phyloP scores from a whole-genome alignment of 176 grass and related monocot species.

The Poa pratensis region DNA sequence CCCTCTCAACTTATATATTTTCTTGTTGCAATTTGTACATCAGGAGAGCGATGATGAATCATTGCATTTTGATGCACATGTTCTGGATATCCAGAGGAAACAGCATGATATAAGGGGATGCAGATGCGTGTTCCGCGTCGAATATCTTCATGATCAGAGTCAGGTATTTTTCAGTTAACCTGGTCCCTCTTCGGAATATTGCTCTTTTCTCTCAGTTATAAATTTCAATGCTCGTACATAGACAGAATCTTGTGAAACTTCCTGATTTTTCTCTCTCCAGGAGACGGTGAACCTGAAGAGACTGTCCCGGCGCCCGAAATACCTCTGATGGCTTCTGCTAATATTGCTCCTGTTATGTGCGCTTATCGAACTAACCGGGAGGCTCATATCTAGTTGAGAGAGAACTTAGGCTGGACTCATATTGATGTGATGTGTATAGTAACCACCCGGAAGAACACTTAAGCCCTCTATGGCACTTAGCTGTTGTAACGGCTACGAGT shows the following conservation, averaged over 20 bases:
- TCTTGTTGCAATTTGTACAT: slow-evolving; percentile 19
- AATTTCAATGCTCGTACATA: not conserved
- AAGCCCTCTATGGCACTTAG: slow-evolving; percentile 10
- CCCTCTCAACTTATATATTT: not conserved
- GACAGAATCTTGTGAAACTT: not conserved
- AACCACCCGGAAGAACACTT: slow-evolving; percentile 13
- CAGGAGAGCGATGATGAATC: slow-evolving; percentile 82
- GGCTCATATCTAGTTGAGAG: slow-evolving; percentile 7
- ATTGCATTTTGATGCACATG: slow-evolving; percentile 86
- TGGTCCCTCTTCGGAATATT: not conserved
- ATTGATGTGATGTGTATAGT: slow-evolving; percentile 31
- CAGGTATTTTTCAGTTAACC: slow-evolving; percentile 58
- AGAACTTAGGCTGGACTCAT: not conserved
- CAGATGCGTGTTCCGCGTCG: slow-evolving; percentile 77
- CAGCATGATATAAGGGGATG: slow-evolving; percentile 96
- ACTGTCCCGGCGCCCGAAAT: slow-evolving; percentile 60
- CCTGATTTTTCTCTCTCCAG: slow-evolving; percentile 35
- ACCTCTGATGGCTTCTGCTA: slow-evolving; percentile 35
- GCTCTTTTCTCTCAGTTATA: not conserved
- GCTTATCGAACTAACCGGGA: slow-evolving; percentile 25
- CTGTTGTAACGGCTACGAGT: slow-evolving; percentile 12
- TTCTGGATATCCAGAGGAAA: slow-evolving; percentile 70
- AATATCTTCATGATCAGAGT: slow-evolving; percentile 78
- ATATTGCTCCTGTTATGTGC: not conserved
- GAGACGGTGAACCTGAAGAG: slow-evolving; percentile 68